These are phyloP conservation scores for Peronospora farinosa DNA, from an alignment of 352 stramenopile species.

Conservation along the genomic window DNA sequence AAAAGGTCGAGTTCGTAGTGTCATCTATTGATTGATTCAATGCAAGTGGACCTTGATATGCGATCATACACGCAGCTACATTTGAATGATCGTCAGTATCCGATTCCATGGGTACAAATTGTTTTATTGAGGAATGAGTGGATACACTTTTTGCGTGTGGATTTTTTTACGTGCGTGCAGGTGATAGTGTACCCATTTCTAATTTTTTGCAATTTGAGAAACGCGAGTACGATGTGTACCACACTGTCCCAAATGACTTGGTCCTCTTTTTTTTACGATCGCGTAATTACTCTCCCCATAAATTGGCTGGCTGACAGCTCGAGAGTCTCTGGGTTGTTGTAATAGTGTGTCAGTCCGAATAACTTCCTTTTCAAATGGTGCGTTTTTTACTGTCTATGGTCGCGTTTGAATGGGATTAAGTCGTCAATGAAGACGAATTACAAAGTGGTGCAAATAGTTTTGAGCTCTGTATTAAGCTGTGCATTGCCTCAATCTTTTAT, in stretches of 20 bases:
- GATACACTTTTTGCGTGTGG: slow-evolving; percentile 11
- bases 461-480: not conserved
- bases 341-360: slow-evolving; percentile 30
- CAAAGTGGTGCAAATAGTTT: not conserved
- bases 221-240: too few relatives aligned
- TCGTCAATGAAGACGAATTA: not conserved
- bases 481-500: slow-evolving; percentile 3
- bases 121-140: not conserved
- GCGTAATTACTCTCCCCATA: slow-evolving; percentile 13
- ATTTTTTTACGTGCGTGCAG: not conserved
- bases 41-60: slow-evolving; percentile 9
- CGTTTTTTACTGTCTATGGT: slow-evolving; percentile 5
- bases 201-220: too few relatives aligned
- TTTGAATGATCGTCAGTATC: not conserved
- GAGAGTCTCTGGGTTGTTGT: slow-evolving; percentile 1
- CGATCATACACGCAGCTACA: not conserved
- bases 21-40: slow-evolving; percentile 9
- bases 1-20: slow-evolving; percentile 7
- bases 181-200: too few relatives aligned
- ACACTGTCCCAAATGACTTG: too few relatives aligned
- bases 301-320: slow-evolving; percentile 30
- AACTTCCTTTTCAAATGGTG: slow-evolving; percentile 43
- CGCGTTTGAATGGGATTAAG: slow-evolving; percentile 1
- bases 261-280: too few relatives aligned
- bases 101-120: not conserved